phyloP scores from a whole-genome alignment of 306 rosid genomes.

The Dryas alaskensis region DNA sequence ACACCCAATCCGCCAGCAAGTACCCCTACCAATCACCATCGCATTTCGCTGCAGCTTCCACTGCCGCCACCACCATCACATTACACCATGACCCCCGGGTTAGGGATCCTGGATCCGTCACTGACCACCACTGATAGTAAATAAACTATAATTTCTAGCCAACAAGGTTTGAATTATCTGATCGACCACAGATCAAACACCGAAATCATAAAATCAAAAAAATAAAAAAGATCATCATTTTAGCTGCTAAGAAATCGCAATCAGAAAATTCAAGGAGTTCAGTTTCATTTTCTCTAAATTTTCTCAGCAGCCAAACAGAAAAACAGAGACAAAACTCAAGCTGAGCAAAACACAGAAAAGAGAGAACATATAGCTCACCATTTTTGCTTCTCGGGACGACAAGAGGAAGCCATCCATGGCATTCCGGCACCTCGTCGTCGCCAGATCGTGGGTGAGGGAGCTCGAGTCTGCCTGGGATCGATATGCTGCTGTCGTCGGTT shows the following conservation, averaged over 20 bases:
- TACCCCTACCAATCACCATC: too few species aligned
- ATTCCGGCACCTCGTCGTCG: too few species aligned
- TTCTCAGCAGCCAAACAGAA: background rate
- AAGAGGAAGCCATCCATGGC: too few species aligned
- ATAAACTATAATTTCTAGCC: background rate
- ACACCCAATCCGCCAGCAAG: too few species aligned
- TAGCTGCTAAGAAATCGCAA: background rate
- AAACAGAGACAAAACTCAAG: background rate
- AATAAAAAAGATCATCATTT: slow-evolving; percentile 1
- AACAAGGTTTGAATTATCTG: background rate
- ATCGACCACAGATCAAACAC: slow-evolving; percentile 6
- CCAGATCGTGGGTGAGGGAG: too few species aligned
- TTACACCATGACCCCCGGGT: too few species aligned
- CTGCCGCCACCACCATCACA: too few species aligned
- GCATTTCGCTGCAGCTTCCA: too few species aligned
- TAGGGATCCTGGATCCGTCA: too few species aligned
- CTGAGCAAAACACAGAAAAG: background rate
- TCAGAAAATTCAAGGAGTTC: background rate
- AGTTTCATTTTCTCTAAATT: background rate
- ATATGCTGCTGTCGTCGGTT: too few species aligned
- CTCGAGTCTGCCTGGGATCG: too few species aligned
- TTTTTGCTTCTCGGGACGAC: background rate
- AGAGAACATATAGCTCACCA: slow-evolving; percentile 22
- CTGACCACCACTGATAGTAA: too few species aligned
- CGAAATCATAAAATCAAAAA: background rate